phyloP scores from a whole-genome alignment of 23 red algal genomes.

The Gracilaria caudata region DNA sequence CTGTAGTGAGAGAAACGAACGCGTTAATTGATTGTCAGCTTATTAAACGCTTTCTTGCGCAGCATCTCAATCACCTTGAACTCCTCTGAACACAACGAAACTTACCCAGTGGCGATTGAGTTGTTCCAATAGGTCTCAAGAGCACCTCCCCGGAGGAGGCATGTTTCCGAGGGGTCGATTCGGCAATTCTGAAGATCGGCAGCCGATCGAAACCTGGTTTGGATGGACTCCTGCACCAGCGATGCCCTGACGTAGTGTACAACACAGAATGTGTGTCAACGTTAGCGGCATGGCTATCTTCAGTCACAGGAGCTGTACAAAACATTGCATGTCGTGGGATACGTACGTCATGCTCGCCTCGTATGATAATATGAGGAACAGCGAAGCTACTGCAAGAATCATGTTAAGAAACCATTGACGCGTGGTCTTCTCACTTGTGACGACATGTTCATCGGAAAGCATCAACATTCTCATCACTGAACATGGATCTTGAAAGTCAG shows the following conservation, averaged over 20 bases:
- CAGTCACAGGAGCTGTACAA: too few relatives aligned
- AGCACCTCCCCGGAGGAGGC: slow-evolving; percentile 32
- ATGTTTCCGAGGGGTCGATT: slow-evolving; percentile 14
- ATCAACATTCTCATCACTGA: background rate
- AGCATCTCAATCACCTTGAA: too few relatives aligned
- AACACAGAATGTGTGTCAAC: background rate
- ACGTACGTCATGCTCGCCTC: slow-evolving; percentile 56
- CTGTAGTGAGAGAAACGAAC: too few relatives aligned
- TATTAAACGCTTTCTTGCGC: too few relatives aligned
- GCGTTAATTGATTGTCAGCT: too few relatives aligned
- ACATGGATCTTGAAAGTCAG: background rate
- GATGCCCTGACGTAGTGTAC: background rate
- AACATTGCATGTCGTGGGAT: too few relatives aligned
- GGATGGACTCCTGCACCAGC: slow-evolving; percentile 32
- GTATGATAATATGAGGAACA: slow-evolving; percentile 44
- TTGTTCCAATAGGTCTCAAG: slow-evolving; percentile 28
- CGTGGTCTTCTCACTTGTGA: background rate
- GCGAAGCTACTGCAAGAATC: slow-evolving; percentile 7
- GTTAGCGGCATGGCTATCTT: background rate
- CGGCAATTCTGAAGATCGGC: slow-evolving; percentile 22
- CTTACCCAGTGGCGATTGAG: background rate
- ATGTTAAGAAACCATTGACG: slow-evolving; percentile 62
- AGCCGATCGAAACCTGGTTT: background rate
- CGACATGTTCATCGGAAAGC: background rate
- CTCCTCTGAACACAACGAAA: background rate